Evolutionary conservation across 1,284 basidiomycete species (phyloP).

Genomic region (Sporisorium exsertum): DNA sequence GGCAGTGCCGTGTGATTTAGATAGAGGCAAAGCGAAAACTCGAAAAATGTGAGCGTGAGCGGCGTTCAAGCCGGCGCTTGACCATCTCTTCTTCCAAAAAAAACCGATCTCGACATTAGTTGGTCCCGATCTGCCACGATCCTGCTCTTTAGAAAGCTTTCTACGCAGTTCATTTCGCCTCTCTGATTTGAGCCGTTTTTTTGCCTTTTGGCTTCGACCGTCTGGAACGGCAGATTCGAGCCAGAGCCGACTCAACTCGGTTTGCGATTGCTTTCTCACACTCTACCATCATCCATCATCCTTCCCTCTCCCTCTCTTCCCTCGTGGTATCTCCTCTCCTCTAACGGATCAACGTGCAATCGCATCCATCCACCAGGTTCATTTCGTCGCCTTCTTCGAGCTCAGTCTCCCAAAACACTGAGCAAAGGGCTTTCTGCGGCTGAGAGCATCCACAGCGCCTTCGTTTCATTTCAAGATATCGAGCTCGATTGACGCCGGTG

Average conservation of each 20-base stretch:
- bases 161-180: not conserved
- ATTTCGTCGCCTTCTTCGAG: not conserved
- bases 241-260: not conserved
- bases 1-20: not conserved
- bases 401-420: constrained; percentile 14
- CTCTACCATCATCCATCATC: constrained; percentile 11
- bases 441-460: constrained; percentile 23
- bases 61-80: constrained; percentile 26
- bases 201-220: not conserved
- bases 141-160: not conserved
- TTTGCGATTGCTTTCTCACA: not conserved
- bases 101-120: not conserved
- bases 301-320: not conserved
- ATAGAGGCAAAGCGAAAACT: not conserved
- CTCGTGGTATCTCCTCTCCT: not conserved
- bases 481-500: not conserved
- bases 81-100: not conserved
- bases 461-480: constrained; percentile 16
- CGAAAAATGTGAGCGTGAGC: constrained; percentile 2
- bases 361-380: constrained; percentile 6
- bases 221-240: too few species aligned
- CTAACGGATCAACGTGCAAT: constrained; percentile 9
- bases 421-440: constrained; percentile 15
- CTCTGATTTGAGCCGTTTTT: not conserved
- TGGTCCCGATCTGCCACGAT: not conserved